Evolutionary conservation across 1,284 basidiomycete genomes (phyloP), one percentile per base, ranked within the genome.

Genomic region (Nidula niveotomentosa): DNA sequence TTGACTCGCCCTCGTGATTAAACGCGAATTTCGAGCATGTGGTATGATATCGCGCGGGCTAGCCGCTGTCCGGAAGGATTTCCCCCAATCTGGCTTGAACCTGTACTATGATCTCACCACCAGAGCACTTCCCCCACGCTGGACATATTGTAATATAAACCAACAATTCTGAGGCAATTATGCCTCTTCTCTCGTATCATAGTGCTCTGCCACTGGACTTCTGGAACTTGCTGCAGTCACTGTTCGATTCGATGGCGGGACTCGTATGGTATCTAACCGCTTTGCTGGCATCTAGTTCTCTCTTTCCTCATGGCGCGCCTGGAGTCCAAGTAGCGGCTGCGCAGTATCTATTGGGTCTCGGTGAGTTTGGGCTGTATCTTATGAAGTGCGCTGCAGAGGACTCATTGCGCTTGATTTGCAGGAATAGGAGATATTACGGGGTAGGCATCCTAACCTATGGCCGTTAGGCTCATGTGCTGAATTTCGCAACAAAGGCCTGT

Each of bases 381-480:
- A 17, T 52, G 44, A 41, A 36, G 48, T 35, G 35, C 49, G 17
- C 37, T 5, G 39, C 34, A 43, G 10, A 18, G 37, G 8, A 44
- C 30, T 56, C 41, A 57, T 41, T 50, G 36, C 34, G 10, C 6
- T 39, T 13, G 10, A 36, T 35, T 17, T 51, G 30, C 49, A 86
- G 89, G 91, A 12, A 84, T 85, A 60, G 90, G 81, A 30, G 91
- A 93, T 62, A 81, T 93, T 58, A 93, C 90, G 51, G 90, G 91
- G 78, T 87, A 76, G 60, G 62, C 65, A 8, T 54, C 10, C 18
- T 62, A 5, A 44, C 56, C 56, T 51, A n/a, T 55, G 51, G 17
- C 50, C 44, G 43, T 34, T 53, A 17, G 17, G 36, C 48, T 36
- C 47, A 56, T 33, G 37, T 36, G 18, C 49, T 53, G 44, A 59